phyloP scores from a whole-genome alignment of 768 basidiomycete genomes.

The Auriscalpium orientale region DNA sequence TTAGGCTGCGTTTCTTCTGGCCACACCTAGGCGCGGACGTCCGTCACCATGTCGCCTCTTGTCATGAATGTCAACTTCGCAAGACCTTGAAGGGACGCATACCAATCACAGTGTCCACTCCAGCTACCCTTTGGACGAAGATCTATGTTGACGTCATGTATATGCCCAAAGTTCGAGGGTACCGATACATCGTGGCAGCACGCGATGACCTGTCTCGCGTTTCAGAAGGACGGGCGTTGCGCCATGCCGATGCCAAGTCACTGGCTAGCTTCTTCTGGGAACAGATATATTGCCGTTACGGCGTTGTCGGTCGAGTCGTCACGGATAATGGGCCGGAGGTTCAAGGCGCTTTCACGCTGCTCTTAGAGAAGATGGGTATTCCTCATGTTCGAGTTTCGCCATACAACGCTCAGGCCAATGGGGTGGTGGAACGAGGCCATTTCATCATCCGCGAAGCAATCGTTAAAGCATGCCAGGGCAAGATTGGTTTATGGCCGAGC shows the following conservation, averaged over 20 bases:
- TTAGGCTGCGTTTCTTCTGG: conserved; percentile 21
- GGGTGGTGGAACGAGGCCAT: conserved; percentile 30
- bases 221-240: conserved; percentile 24
- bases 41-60: conserved; percentile 19
- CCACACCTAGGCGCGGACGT: conserved; percentile 15
- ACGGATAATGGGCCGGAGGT: conserved; percentile 26
- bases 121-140: conserved; percentile 23
- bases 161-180: conserved; percentile 20
- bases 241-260: conserved; percentile 1
- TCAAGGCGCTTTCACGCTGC: conserved; percentile 12
- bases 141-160: conserved; percentile 35
- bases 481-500: conserved; percentile 17
- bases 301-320: conserved; percentile 17
- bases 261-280: conserved; percentile 26
- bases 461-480: conserved; percentile 19
- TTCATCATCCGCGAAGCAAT: conserved; percentile 25
- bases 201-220: conserved; percentile 24
- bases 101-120: conserved; percentile 13
- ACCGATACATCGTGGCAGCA: not conserved
- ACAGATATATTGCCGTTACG: conserved; percentile 26
- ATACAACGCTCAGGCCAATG: conserved; percentile 30
- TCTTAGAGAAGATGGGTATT: conserved; percentile 6
- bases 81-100: conserved; percentile 15
- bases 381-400: conserved; percentile 25
- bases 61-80: conserved; percentile 32